Base-by-base conservation (phyloP, 2,329 filamentous ascomycete genomes). In the Pyrenochaeta sp. region DNA sequence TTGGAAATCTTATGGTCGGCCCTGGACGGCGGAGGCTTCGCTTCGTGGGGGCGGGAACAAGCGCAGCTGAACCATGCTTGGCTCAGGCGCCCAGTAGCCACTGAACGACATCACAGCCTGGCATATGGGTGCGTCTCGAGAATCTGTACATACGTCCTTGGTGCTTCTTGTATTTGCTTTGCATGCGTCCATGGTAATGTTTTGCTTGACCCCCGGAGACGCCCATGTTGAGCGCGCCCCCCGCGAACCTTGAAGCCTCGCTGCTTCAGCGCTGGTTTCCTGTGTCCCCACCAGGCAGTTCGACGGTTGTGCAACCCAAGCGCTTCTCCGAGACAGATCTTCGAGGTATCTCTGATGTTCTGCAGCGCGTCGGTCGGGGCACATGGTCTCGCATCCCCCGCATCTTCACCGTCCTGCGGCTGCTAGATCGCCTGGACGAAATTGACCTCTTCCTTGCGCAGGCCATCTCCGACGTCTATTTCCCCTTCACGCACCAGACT, bases 341-440 rank as follows among this genome's bases (percentile, higher is more conserved):
- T 1, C 37, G 58, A 9, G 51, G 31, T 0, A 61, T 66, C 27
- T 47, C 62, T 18, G 31, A 52, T 1, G 37, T 60, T 15, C 47
- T 63, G 15, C 29, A 46, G 17, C 56, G 57, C 23, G 43, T 47
- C 14, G 31, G 33, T 3, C 46, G 49, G 11, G 30, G 36, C 10
- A 15, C 39, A 1, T 66, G 61, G 63, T 51, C 55, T 31, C 46
- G 31, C 1, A 50, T 64, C 5, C 63, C 61, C 1, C 45, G 61
- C 15, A 40, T 61, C 7, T 64, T 63, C 39, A 60, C 40, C 15
- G 47, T 66, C 1, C 45, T 66, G 6, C 42, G 57, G 7, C 21
- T 54, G 18, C 55, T 64, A 7, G 49, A 49, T 12, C 49, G 51
- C n/a, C 50, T 63, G 3, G 33, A 57, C 6, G 15, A 31, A 7